Conservation (phyloP, 2,329 filamentous ascomycete species). For the Cyclaneusma minus region DNA sequence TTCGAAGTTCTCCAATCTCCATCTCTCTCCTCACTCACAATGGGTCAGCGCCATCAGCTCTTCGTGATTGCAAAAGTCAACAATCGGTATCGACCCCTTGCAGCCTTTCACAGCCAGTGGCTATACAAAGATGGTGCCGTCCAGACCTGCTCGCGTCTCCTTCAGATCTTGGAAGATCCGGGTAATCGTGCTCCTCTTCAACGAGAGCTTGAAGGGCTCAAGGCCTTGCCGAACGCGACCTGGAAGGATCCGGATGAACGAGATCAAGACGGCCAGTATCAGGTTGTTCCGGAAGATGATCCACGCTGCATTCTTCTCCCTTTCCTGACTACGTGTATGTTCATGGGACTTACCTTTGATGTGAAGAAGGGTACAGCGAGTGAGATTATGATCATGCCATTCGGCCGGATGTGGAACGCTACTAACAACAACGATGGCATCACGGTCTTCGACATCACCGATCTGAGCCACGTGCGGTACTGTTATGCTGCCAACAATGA, state of each 20-base stretch:
- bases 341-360: conserved; percentile 6
- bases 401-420: background rate
- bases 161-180: conserved; percentile 7
- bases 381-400: conserved; percentile 1
- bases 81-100: conserved; percentile 12
- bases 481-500: too few relatives aligned
- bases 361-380: too few relatives aligned
- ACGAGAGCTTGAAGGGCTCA: conserved; percentile 10
- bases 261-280: background rate
- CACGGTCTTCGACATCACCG: conserved; percentile 13
- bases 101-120: conserved; percentile 12
- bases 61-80: conserved; percentile 14
- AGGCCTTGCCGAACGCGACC: conserved; percentile 3
- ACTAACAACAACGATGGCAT: conserved; percentile 11
- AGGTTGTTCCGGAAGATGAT: background rate
- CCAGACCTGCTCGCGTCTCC: conserved; percentile 4
- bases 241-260: too few relatives aligned
- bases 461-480: conserved; percentile 5
- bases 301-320: conserved; percentile 5
- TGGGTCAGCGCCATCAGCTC: conserved; percentile 15
- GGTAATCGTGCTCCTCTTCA: conserved; percentile 8
- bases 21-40: too few relatives aligned
- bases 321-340: conserved; percentile 9
- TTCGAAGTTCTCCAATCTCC: too few relatives aligned
- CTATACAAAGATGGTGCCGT: conserved; percentile 8